Evolutionary conservation across 805 yeast species (phyloP).

Genomic region (Metschnikowia proteae): DNA sequence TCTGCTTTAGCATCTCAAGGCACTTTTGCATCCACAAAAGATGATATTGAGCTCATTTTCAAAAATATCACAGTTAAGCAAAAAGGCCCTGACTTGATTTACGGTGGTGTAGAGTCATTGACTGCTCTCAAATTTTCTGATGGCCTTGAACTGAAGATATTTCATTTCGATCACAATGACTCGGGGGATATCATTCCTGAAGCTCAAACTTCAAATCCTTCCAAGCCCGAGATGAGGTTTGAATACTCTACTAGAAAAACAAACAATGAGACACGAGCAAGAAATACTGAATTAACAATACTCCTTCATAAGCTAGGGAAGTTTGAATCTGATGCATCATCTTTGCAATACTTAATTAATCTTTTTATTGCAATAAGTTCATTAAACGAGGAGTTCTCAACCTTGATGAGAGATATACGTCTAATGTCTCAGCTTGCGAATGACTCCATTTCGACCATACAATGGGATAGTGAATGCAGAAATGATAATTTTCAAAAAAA

Average conservation of each 20-base stretch:
- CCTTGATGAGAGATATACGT: slow-evolving; percentile 1
- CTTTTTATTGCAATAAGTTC: slow-evolving; percentile 24
- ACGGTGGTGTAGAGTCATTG: slow-evolving; percentile 47
- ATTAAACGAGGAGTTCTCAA: slow-evolving; percentile 14
- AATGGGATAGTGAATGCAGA: not conserved
- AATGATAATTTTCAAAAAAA: not conserved
- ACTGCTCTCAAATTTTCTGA: slow-evolving; percentile 18
- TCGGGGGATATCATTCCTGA: not conserved
- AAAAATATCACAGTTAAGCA: slow-evolving; percentile 39
- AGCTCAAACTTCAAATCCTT: not conserved
- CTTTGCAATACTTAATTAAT: slow-evolving; percentile 26
- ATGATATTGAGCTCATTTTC: slow-evolving; percentile 23
- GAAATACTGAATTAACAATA: not conserved
- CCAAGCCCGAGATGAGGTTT: slow-evolving; percentile 50
- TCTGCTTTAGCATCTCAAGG: slow-evolving; percentile 45
- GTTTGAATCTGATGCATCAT: slow-evolving; percentile 19
- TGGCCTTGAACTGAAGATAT: slow-evolving; percentile 23
- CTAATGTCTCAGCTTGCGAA: slow-evolving; percentile 4
- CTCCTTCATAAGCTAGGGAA: slow-evolving; percentile 25
- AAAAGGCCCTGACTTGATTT: slow-evolving; percentile 37
- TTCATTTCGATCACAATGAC: slow-evolving; percentile 20
- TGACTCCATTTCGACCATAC: not conserved
- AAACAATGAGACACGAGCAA: not conserved
- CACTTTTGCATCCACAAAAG: slow-evolving; percentile 32
- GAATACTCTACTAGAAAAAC: slow-evolving; percentile 36